Evolutionary conservation across 306 rosid species (phyloP).

Genomic region (Lablab purpureus): DNA sequence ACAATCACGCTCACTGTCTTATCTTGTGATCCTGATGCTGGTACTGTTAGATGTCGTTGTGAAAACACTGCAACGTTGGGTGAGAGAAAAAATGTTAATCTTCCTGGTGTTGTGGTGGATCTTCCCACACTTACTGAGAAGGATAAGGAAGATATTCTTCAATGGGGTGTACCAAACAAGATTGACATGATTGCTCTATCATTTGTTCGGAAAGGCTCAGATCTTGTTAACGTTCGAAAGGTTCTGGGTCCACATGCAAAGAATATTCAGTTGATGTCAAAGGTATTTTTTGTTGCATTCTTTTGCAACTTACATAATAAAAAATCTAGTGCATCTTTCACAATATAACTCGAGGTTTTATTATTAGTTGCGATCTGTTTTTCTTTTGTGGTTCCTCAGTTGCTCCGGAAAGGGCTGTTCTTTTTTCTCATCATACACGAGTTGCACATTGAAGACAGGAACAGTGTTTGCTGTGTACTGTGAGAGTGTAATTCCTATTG

Average conservation of each 20-base stretch:
- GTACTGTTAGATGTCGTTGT: conserved; percentile 86
- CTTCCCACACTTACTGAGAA: conserved; percentile 95
- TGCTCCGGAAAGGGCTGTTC: neutral
- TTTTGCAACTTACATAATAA: conserved; percentile 9
- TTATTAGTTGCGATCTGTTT: neutral
- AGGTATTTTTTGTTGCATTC: conserved; percentile 59
- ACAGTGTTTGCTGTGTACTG: neutral
- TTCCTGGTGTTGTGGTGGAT: conserved; percentile 96
- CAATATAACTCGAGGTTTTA: neutral
- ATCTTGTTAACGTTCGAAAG: conserved; percentile 90
- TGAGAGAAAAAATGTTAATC: conserved; percentile 96
- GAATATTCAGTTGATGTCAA: conserved; percentile 83
- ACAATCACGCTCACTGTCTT: conserved; percentile 86
- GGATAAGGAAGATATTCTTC: conserved; percentile 92
- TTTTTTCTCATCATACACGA: neutral
- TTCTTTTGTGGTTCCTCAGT: conserved; percentile 28
- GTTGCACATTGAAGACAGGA: neutral
- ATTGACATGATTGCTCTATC: conserved; percentile 99
- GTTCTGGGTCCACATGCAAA: conserved; percentile 89
- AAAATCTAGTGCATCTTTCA: neutral
- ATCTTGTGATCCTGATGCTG: conserved; percentile 70
- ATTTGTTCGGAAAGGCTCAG: conserved; percentile 95
- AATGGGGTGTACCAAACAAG: conserved; percentile 94
- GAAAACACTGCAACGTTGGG: conserved; percentile 86
- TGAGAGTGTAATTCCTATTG: conserved; percentile 5